phyloP scores from a whole-genome alignment of 352 stramenopile species.

The Pythium chondricola region DNA sequence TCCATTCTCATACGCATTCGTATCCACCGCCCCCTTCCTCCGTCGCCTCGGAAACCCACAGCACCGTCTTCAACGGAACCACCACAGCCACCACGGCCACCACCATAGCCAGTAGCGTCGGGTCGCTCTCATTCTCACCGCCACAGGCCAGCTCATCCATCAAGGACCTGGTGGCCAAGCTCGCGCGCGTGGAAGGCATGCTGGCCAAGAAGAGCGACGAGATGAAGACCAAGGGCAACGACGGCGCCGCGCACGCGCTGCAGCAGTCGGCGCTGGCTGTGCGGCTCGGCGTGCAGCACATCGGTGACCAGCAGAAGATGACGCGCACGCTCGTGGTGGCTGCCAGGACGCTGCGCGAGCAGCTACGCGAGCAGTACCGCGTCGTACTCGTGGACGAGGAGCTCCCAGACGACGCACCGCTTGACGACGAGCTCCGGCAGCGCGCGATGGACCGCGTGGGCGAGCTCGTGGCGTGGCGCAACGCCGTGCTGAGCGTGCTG shows the following conservation, averaged over 20 bases:
- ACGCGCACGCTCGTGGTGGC: slow-evolving; percentile 31
- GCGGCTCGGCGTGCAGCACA: slow-evolving; percentile 21
- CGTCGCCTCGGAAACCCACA: slow-evolving; percentile 10
- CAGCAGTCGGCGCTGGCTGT: slow-evolving; percentile 45
- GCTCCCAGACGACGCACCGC: slow-evolving; percentile 7
- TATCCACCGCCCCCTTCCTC: no score
- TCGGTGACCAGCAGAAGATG: slow-evolving; percentile 46
- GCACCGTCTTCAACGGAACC: neutral
- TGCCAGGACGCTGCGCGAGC: slow-evolving; percentile 10
- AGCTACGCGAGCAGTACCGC: slow-evolving; percentile 18
- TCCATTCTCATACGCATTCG: no score
- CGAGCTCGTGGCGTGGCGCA: slow-evolving; percentile 5
- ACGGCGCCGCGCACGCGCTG: slow-evolving; percentile 40
- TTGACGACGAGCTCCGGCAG: slow-evolving; percentile 10
- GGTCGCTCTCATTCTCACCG: no score
- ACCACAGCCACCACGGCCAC: no score
- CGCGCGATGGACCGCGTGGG: slow-evolving; percentile 7
- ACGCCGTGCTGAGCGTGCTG: neutral
- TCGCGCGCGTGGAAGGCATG: slow-evolving; percentile 45
- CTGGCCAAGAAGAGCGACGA: slow-evolving; percentile 72
- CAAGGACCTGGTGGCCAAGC: slow-evolving; percentile 29
- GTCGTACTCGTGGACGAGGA: slow-evolving; percentile 12
- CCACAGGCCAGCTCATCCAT: slow-evolving; percentile 6
- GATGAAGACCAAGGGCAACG: slow-evolving; percentile 65
- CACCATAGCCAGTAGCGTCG: no score